Evolutionary conservation across 2,329 filamentous ascomycete species (phyloP), one percentile per base, ranked within the genome.

Genomic region (Trichoderma koningiopsis): DNA sequence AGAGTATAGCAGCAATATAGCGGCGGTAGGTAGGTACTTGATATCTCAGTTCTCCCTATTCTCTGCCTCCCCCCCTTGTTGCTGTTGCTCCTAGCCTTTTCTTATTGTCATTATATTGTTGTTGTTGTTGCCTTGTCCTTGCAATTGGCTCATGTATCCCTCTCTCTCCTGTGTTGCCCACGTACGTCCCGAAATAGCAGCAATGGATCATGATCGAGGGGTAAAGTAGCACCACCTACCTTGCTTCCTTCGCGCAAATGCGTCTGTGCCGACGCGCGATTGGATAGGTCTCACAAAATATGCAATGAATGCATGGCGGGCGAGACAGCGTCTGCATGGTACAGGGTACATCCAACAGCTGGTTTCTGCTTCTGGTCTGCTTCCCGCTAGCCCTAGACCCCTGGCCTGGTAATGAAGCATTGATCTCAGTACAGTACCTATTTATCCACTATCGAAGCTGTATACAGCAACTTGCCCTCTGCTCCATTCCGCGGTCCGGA

Each of bases 281-380:
- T 64, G 61, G 61, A 43, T 56, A 40, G 61, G 61, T 64, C 56
- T 64, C 61, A 64, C 61, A 64, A 31, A 43, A 63, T 53, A 40
- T 49, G 60, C 60, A 63, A 11, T 40, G 58, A 37, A 53, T 56
- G 61, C 61, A 35, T 64, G 61, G 61, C 43, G 61, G 61, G 49
- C 33, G 33, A 64, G 61, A 64, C 49, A 31, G 49, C 61, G 49
- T 55, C 49, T 64, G 33, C 37, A 47, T 35, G 22, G 58, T 47
- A 47, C 37, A 40, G 57, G 47, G 47, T 24, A 24, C 47, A 49
- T 49, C 8, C 10, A 49, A 24, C 22, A 14, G n/a, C 47, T 49
- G 47, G n/a, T 13, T 55, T 24, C 52, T 55, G 24, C 22, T 53
- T 43, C 55, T 37, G 35, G 37, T 35, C 4, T 43, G 40, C n/a